Percentiles rank a stretch among this genome's conserved stretches.
These are phyloP conservation scores for Pelargonium myrrhifolium DNA, from an alignment of 441 rosid genomes.

Conservation along the genomic window DNA sequence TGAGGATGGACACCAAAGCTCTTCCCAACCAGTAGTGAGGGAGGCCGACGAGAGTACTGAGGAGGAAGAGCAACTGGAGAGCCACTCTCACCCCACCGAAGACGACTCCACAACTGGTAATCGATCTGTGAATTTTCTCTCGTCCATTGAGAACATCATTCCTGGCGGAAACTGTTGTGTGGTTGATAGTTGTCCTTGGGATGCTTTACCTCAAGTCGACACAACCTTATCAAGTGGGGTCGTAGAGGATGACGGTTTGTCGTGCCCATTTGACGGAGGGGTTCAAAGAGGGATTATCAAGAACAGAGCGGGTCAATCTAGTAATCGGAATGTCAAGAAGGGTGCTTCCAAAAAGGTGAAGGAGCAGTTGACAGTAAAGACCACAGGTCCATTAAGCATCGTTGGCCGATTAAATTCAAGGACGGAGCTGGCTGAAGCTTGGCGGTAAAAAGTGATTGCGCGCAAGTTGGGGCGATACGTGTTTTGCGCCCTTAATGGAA, in stretches of 20 bases:
- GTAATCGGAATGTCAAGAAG: conserved; percentile 29
- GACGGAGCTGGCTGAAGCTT: conserved; percentile 59
- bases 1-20: conserved; percentile 51
- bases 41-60: conserved; percentile 28
- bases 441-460: conserved; percentile 41
- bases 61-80: conserved; percentile 35
- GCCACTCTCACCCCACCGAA: conserved; percentile 23
- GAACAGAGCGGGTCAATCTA: conserved; percentile 28
- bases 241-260: not conserved
- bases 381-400: conserved; percentile 22
- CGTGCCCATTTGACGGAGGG: conserved; percentile 2
- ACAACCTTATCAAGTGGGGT: not conserved
- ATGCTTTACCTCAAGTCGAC: not conserved
- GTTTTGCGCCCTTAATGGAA: not conserved
- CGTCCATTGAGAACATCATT: conserved; percentile 3
- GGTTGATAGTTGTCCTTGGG: conserved; percentile 3
- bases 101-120: not conserved
- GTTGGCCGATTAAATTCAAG: conserved; percentile 47
- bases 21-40: conserved; percentile 33
- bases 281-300: not conserved
- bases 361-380: conserved; percentile 27
- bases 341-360: conserved; percentile 22
- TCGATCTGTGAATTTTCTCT: not conserved
- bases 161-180: not conserved
- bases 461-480: conserved; percentile 20